Conservation (phyloP, 441 rosid genomes). For the Erodium moschatum region DNA sequence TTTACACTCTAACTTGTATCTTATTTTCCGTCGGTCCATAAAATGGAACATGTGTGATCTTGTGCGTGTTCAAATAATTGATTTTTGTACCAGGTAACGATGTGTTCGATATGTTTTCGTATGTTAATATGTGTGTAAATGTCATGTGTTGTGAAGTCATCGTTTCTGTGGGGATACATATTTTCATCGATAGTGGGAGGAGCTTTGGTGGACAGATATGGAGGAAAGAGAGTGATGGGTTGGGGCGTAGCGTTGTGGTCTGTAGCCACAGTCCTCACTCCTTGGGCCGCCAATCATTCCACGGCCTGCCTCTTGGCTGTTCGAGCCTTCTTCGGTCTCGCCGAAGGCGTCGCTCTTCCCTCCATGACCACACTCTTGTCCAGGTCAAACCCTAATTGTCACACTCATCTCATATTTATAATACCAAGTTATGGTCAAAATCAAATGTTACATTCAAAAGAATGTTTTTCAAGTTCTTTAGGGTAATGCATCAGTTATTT, state of each 20-base stretch:
- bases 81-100: too few relatives aligned
- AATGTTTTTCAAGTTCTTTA: too few relatives aligned
- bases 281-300: constrained; percentile 81
- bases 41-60: too few relatives aligned
- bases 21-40: too few relatives aligned
- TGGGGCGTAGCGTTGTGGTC: constrained; percentile 97
- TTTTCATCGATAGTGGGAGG: constrained; percentile 84
- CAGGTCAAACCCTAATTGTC: constrained; percentile 30
- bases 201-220: constrained; percentile 73
- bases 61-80: too few relatives aligned
- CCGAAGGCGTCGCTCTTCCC: constrained; percentile 90
- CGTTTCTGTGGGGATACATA: constrained; percentile 94
- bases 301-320: constrained; percentile 49
- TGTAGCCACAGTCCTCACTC: constrained; percentile 76
- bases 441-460: too few relatives aligned
- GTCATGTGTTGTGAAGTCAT: constrained; percentile 45
- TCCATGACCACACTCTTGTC: constrained; percentile 76
- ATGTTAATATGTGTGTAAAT: too few relatives aligned
- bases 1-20: too few relatives aligned
- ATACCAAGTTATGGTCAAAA: too few relatives aligned
- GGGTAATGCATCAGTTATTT: too few relatives aligned
- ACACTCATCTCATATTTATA: too few relatives aligned
- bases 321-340: constrained; percentile 78
- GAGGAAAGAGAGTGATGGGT: constrained; percentile 74
- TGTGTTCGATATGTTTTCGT: too few relatives aligned